Percentiles rank a stretch among this genome's conserved stretches.
Evolutionary conservation across 108 stramenopile species (phyloP).

Genomic region (Cyclotella atomus): DNA sequence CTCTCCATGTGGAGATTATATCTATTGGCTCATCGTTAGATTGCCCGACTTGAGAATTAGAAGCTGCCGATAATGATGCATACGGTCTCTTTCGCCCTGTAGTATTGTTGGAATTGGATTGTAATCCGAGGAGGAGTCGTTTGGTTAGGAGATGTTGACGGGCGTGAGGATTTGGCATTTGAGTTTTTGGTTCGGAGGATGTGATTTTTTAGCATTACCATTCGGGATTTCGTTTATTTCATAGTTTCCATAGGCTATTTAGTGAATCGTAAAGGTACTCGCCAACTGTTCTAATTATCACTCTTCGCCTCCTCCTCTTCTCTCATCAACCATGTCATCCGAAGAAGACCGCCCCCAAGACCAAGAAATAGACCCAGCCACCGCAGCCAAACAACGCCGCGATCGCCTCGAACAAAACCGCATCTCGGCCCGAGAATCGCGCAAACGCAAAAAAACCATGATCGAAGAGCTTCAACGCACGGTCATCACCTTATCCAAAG

Average conservation of each 20-base stretch:
- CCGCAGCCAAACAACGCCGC: constrained; percentile 68
- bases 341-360: constrained; percentile 8
- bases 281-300: too few species aligned
- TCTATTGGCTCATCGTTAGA: constrained; percentile 9
- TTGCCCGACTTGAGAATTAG: neutral
- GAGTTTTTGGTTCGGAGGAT: neutral
- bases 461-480: constrained; percentile 90
- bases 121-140: constrained; percentile 9
- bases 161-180: constrained; percentile 2
- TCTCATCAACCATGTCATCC: neutral
- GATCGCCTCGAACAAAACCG: constrained; percentile 92
- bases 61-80: neutral
- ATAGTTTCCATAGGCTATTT: too few species aligned
- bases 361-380: constrained; percentile 9
- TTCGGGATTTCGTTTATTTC: too few species aligned
- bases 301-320: too few species aligned
- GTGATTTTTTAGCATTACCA: neutral
- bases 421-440: constrained; percentile 85
- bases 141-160: constrained; percentile 28
- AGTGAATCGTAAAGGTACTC: too few species aligned
- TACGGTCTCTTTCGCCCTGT: constrained; percentile 17
- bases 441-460: constrained; percentile 90
- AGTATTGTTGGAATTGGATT: neutral
- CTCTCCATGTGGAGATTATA: constrained; percentile 19
- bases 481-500: constrained; percentile 80